phyloP scores from a whole-genome alignment of 1,284 basidiomycete genomes.

The Xerocomus amazonicus region DNA sequence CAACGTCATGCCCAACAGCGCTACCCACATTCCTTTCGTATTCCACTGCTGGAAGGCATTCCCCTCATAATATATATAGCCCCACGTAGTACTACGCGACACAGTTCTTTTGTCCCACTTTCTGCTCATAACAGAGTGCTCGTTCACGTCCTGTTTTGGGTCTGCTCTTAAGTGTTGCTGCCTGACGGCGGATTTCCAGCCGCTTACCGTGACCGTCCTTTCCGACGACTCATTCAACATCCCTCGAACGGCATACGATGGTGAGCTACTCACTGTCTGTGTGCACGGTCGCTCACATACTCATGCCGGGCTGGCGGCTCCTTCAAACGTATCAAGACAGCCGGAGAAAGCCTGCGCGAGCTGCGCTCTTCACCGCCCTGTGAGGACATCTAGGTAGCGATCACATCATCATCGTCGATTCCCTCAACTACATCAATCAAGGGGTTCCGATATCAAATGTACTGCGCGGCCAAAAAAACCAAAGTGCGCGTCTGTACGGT shows the following conservation, averaged over 20 bases:
- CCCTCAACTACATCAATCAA: constrained; percentile 98
- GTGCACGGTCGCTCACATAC: background rate
- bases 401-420: constrained; percentile 86
- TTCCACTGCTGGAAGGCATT: no score
- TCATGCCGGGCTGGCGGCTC: background rate
- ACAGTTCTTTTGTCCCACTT: no score
- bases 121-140: no score
- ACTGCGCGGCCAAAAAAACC: constrained; percentile 90
- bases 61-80: no score
- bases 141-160: no score
- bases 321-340: constrained; percentile 51
- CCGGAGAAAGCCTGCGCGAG: constrained; percentile 90
- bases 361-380: constrained; percentile 81
- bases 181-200: no score
- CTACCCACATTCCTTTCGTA: no score
- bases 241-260: constrained; percentile 67
- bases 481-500: constrained; percentile 87
- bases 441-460: constrained; percentile 95
- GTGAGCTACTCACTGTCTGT: constrained; percentile 40
- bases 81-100: no score
- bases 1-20: no score
- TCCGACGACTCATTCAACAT: constrained; percentile 77
- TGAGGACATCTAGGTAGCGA: constrained; percentile 71
- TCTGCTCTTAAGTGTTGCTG: no score
- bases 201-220: constrained; percentile 61